Evolutionary conservation across 495 filamentous ascomycete genomes (phyloP), one percentile per base, ranked within the genome.

Genomic region (Trichodelitschia bisporula): DNA sequence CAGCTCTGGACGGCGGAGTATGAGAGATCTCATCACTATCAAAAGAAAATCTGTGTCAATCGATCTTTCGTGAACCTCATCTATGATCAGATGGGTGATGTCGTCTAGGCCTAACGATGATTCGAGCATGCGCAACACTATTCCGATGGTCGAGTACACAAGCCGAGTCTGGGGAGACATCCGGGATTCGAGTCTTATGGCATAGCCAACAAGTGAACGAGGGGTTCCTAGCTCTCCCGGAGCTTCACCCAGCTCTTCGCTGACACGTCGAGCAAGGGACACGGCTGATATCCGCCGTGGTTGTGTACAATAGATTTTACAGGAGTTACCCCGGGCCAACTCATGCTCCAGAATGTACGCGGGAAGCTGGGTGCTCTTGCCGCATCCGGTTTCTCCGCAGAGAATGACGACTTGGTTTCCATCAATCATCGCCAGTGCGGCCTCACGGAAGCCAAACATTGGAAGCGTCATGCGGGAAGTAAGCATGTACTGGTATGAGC

Each of bases 221-320:
- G 51, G 48, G 0, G 78, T 90, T 15, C 86, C 86, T 18, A 93
- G 44, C 33, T 91, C 82, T 28, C 61, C 59, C 42, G 71, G 76
- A 15, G 57, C 59, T 46, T 97, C 86, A 3, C 86, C 86, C 2
- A 97, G 58, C 44, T 97, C 86, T 52, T 93, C 79, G 35, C 79
- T 89, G 2, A 97, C 86, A 43, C 86, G 67, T 16, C 71, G 62
- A 14, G 86, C 86, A 17, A 97, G 57, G 11, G 84, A 92, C 15
- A 95, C 79, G 4, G 86, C 86, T 3, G 86, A 97, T 36, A 97
- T 97, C 44, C 86, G 64, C 8, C 86, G 69, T n/a, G 86, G 86
- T 45, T 95, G 78, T 0, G 86, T 92, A 44, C 83, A 89, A 47
- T 83, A 93, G 12, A 97, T 69, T 45, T 84, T 93, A 53, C 83